These are phyloP conservation scores for Sphaerulina vaccinii DNA, from an alignment of 2,329 filamentous ascomycete genomes.

Conservation along the genomic window DNA sequence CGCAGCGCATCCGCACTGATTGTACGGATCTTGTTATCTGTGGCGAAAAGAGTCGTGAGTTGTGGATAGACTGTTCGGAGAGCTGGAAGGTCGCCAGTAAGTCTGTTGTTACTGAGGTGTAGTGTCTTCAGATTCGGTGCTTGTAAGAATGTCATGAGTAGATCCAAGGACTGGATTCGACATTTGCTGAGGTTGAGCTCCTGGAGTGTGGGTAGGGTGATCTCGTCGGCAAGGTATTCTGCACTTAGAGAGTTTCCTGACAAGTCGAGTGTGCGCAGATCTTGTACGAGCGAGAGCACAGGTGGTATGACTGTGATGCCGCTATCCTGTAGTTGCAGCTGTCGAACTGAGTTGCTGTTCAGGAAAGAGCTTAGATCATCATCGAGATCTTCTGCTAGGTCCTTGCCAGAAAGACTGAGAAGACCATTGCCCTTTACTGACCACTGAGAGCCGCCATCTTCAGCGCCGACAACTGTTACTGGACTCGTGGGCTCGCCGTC, in stretches of 20 bases:
- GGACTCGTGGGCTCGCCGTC: slow-evolving; percentile 24
- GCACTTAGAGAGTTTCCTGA: slow-evolving; percentile 40
- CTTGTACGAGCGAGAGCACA: slow-evolving; percentile 67
- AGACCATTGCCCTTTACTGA: slow-evolving; percentile 36
- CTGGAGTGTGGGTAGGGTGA: slow-evolving; percentile 65
- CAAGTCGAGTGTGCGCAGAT: slow-evolving; percentile 55
- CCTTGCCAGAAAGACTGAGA: slow-evolving; percentile 43
- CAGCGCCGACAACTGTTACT: slow-evolving; percentile 27
- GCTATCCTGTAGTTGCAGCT: slow-evolving; percentile 75
- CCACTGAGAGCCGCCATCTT: slow-evolving; percentile 26
- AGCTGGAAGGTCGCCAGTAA: slow-evolving; percentile 64
- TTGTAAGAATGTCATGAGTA: slow-evolving; percentile 64
- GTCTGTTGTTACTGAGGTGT: slow-evolving; percentile 79
- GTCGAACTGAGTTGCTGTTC: slow-evolving; percentile 49
- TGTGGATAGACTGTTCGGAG: slow-evolving; percentile 68
- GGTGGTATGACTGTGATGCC: slow-evolving; percentile 67
- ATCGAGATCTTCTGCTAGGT: slow-evolving; percentile 41
- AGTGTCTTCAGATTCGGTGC: slow-evolving; percentile 74
- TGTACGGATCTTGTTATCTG: slow-evolving; percentile 75
- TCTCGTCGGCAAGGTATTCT: slow-evolving; percentile 67
- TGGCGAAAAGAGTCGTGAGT: slow-evolving; percentile 68
- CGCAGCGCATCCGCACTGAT: slow-evolving; percentile 66
- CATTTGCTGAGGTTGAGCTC: slow-evolving; percentile 76
- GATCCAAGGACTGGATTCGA: slow-evolving; percentile 67
- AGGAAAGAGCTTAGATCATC: slow-evolving; percentile 46